phyloP scores from a whole-genome alignment of 352 stramenopile genomes.

The Pilasporangium apinafurcum region DNA sequence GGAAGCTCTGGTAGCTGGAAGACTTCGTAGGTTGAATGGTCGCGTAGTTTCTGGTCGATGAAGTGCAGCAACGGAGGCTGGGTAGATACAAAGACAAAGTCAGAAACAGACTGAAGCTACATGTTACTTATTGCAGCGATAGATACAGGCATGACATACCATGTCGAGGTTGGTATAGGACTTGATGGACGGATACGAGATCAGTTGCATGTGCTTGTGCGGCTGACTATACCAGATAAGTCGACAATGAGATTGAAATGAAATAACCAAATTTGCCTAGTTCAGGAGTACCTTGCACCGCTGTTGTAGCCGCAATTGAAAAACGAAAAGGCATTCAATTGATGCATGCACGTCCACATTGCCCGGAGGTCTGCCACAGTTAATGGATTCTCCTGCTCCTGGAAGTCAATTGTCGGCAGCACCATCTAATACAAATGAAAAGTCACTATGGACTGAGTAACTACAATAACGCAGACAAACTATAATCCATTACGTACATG shows the following conservation, averaged over 20 bases:
- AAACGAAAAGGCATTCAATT: slow-evolving; percentile 71
- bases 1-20: slow-evolving; percentile 60
- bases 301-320: slow-evolving; percentile 85
- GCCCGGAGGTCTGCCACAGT: slow-evolving; percentile 44
- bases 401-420: slow-evolving; percentile 66
- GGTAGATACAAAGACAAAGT: background rate
- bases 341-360: slow-evolving; percentile 67
- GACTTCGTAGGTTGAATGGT: slow-evolving; percentile 22
- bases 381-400: slow-evolving; percentile 53
- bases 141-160: slow-evolving; percentile 14
- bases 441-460: too few relatives aligned
- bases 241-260: background rate
- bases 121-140: background rate
- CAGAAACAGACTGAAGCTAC: background rate
- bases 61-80: slow-evolving; percentile 73
- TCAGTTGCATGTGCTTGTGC: slow-evolving; percentile 87
- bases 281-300: slow-evolving; percentile 41
- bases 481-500: slow-evolving; percentile 44
- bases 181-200: slow-evolving; percentile 72
- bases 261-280: background rate
- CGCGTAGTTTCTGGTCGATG: slow-evolving; percentile 43
- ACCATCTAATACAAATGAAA: slow-evolving; percentile 23
- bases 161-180: slow-evolving; percentile 49
- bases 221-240: slow-evolving; percentile 37
- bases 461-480: background rate